Conservation (phyloP, 2,329 filamentous ascomycete species). For the Penicillium sp. region DNA sequence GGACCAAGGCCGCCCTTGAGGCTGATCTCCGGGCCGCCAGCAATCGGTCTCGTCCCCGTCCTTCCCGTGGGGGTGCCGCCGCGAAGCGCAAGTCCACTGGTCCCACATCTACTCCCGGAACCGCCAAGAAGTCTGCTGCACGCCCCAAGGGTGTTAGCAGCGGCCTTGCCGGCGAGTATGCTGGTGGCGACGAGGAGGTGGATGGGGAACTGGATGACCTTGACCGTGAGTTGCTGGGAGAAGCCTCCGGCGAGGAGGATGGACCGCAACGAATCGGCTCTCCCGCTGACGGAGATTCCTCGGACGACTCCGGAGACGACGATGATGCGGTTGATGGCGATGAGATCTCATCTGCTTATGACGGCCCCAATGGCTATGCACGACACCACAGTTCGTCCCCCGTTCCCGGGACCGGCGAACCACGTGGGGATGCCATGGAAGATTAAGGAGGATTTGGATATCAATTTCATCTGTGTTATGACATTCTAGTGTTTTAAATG, state of each 20-base stretch:
- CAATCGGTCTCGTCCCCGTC: conserved; percentile 21
- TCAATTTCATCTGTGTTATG: conserved; percentile 10
- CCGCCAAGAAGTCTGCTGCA: conserved; percentile 22
- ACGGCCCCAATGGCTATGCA: conserved; percentile 34
- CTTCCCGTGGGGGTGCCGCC: conserved; percentile 20
- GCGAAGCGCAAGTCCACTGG: conserved; percentile 33
- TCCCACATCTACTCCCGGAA: conserved; percentile 18
- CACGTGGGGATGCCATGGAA: conserved; percentile 29
- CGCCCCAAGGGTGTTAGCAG: conserved; percentile 29
- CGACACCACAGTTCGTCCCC: conserved; percentile 35
- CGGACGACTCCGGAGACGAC: conserved; percentile 37
- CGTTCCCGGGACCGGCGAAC: conserved; percentile 19
- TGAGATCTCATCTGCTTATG: conserved; percentile 35
- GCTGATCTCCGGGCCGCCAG: conserved; percentile 22
- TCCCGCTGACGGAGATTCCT: conserved; percentile 30
- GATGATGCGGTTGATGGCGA: conserved; percentile 30
- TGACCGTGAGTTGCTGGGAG: conserved; percentile 40
- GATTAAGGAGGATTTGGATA: conserved; percentile 14
- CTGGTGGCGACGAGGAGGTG: conserved; percentile 27
- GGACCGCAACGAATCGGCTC: conserved; percentile 20
- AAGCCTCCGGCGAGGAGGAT: conserved; percentile 39
- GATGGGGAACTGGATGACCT: conserved; percentile 41
- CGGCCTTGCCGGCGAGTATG: conserved; percentile 23
- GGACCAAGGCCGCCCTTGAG: conserved; percentile 26
- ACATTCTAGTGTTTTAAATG: conserved; percentile 5